Conservation (phyloP, 495 filamentous ascomycete genomes). For the Xylona heveae region DNA sequence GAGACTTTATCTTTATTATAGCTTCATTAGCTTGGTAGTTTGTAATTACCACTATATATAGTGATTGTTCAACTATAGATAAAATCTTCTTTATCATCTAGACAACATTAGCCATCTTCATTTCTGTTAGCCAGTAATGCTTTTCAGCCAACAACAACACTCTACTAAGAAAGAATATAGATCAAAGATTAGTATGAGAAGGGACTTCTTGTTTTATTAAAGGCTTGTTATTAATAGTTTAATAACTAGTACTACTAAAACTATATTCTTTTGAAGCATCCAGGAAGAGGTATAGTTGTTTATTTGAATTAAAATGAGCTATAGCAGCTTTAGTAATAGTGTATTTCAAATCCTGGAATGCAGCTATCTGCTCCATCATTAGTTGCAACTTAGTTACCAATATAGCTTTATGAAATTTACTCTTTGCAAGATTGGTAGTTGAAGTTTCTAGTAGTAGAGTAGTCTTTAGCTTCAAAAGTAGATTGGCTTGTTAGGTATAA, state of each 20-base stretch:
- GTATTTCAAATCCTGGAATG: constrained; percentile 1
- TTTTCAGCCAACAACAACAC: not conserved
- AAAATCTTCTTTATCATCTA: not conserved
- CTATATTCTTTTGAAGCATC: constrained; percentile 3
- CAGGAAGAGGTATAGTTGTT: constrained; percentile 2
- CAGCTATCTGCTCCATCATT: not conserved
- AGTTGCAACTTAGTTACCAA: not conserved
- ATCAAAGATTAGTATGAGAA: constrained; percentile 1
- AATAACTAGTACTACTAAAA: not conserved
- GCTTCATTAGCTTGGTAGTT: constrained; percentile 1
- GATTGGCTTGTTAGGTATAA: not conserved
- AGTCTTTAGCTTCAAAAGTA: constrained; percentile 1
- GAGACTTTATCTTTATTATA: no score
- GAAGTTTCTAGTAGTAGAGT: not conserved
- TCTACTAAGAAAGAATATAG: constrained; percentile 2
- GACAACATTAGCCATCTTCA: constrained; percentile 5
- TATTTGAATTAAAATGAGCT: constrained; percentile 1
- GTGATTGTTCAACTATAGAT: not conserved
- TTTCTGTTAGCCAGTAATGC: constrained; percentile 5
- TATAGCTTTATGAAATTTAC: not conserved
- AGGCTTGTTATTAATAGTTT: constrained; percentile 1
- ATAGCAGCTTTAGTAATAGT: not conserved
- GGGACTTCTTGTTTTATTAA: not conserved
- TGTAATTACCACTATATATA: not conserved
- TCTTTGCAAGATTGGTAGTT: not conserved